A percentile compares a stretch with the other conserved stretches of the same genome.
Evolutionary conservation across 2,329 filamentous ascomycete genomes (phyloP).

Genomic region (Phoma sp.): DNA sequence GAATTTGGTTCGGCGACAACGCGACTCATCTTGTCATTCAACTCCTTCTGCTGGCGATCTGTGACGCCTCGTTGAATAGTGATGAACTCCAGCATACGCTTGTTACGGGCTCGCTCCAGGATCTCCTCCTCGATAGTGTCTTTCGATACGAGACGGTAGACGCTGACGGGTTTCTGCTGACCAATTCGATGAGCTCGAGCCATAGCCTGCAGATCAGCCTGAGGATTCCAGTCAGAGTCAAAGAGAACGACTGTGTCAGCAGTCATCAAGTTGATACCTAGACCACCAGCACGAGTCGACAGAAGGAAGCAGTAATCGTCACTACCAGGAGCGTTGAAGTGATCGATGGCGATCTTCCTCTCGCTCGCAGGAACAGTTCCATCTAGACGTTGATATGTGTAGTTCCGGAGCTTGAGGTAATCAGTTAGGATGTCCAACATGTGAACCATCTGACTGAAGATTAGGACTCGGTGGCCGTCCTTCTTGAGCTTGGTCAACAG

Average conservation of each 20-base stretch:
- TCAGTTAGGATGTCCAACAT: slow-evolving; percentile 97
- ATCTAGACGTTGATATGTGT: slow-evolving; percentile 93
- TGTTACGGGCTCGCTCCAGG: slow-evolving; percentile 93
- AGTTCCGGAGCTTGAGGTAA: slow-evolving; percentile 90
- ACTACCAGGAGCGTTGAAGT: slow-evolving; percentile 97
- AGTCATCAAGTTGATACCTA: slow-evolving; percentile 99
- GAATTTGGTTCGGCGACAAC: slow-evolving; percentile 81
- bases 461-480: slow-evolving; percentile 93
- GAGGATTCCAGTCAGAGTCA: slow-evolving; percentile 98
- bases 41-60: slow-evolving; percentile 86
- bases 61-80: slow-evolving; percentile 97
- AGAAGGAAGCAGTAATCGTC: slow-evolving; percentile 96
- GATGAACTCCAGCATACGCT: slow-evolving; percentile 95
- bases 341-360: slow-evolving; percentile 92
- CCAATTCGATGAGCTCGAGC: slow-evolving; percentile 97
- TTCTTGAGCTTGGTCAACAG: slow-evolving; percentile 92
- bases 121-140: slow-evolving; percentile 99
- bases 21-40: slow-evolving; percentile 72
- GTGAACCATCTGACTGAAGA: slow-evolving; percentile 99
- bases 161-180: slow-evolving; percentile 93
- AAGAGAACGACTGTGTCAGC: slow-evolving; percentile 98
- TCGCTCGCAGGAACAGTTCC: slow-evolving; percentile 91
- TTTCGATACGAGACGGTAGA: slow-evolving; percentile 95
- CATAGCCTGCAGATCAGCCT: slow-evolving; percentile 98
- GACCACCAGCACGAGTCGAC: slow-evolving; percentile 91